These are phyloP conservation scores for Penicillium glabrum DNA, from an alignment of 2,329 filamentous ascomycete species.

Conservation along the genomic window DNA sequence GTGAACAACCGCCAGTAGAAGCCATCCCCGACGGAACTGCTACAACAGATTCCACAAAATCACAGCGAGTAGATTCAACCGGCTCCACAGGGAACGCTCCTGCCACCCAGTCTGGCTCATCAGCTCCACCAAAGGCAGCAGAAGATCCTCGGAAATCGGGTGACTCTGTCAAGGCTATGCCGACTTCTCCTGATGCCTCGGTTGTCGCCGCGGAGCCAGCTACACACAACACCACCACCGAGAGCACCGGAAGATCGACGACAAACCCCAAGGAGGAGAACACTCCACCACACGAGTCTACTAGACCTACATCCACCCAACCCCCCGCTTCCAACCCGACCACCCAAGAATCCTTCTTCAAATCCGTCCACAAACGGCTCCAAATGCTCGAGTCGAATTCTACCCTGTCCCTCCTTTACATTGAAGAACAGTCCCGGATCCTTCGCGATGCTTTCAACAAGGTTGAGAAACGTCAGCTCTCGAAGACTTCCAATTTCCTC, in stretches of 20 bases:
- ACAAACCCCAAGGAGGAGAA: conserved; percentile 33
- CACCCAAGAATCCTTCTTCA: conserved; percentile 97
- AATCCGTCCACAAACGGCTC: conserved; percentile 88
- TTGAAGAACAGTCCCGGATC: conserved; percentile 91
- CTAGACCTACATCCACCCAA: conserved; percentile 44
- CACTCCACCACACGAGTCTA: conserved; percentile 30
- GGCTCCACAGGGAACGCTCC: conserved; percentile 2
- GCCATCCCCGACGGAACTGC: conserved; percentile 14
- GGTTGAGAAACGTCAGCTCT: conserved; percentile 81
- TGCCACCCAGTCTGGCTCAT: conserved; percentile 4
- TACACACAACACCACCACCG: conserved; percentile 23
- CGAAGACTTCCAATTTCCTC: conserved; percentile 80
- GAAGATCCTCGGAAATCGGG: conserved; percentile 21
- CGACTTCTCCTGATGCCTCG: conserved; percentile 18
- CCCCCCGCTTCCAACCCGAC: conserved; percentile 66
- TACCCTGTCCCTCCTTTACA: conserved; percentile 89
- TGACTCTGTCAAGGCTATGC: conserved; percentile 13
- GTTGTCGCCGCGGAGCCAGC: conserved; percentile 15
- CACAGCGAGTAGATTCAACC: conserved; percentile 8
- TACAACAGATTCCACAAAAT: conserved; percentile 21
- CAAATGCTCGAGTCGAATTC: conserved; percentile 90
- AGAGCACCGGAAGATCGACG: conserved; percentile 22
- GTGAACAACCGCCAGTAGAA: not conserved
- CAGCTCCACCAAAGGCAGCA: conserved; percentile 10
- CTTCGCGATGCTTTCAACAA: conserved; percentile 82